phyloP scores from a whole-genome alignment of 2,329 filamentous ascomycete species.

The Fusarium heterosporum region DNA sequence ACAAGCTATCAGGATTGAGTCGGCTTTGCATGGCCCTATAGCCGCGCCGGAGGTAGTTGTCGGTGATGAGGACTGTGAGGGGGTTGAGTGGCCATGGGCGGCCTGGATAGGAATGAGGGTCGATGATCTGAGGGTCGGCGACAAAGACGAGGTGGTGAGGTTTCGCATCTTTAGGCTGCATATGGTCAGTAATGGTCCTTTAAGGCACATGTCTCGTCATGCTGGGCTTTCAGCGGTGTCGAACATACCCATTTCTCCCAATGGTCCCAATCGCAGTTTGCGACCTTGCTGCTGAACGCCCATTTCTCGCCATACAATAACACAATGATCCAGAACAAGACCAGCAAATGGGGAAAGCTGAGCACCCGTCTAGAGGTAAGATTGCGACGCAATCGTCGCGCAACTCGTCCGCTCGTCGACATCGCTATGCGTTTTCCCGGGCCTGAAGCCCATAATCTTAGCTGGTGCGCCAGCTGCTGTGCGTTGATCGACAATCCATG shows the following conservation, averaged over 20 bases:
- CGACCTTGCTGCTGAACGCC: slow-evolving; percentile 77
- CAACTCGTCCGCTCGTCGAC: slow-evolving; percentile 46
- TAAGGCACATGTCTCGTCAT: not conserved
- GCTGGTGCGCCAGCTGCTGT: slow-evolving; percentile 45
- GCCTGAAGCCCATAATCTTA: slow-evolving; percentile 58
- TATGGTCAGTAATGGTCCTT: slow-evolving; percentile 29
- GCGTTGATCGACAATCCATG: slow-evolving; percentile 40
- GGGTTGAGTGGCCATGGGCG: slow-evolving; percentile 71
- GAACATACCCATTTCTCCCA: slow-evolving; percentile 92
- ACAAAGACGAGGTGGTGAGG: slow-evolving; percentile 89
- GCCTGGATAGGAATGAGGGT: slow-evolving; percentile 93
- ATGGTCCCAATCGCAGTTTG: slow-evolving; percentile 80
- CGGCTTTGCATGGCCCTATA: slow-evolving; percentile 81
- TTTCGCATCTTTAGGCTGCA: slow-evolving; percentile 77
- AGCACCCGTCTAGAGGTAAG: slow-evolving; percentile 64
- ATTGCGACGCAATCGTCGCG: slow-evolving; percentile 54
- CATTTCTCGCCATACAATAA: slow-evolving; percentile 88
- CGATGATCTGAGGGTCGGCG: slow-evolving; percentile 91
- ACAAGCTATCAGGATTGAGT: slow-evolving; percentile 85
- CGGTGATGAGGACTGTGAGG: slow-evolving; percentile 73
- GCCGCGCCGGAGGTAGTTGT: slow-evolving; percentile 87
- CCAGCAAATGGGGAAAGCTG: slow-evolving; percentile 74
- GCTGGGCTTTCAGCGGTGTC: not conserved
- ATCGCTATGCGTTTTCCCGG: slow-evolving; percentile 54
- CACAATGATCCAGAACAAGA: slow-evolving; percentile 78